These are phyloP conservation scores for Zalaria obscura DNA, from an alignment of 2,329 filamentous ascomycete genomes.

Conservation along the genomic window DNA sequence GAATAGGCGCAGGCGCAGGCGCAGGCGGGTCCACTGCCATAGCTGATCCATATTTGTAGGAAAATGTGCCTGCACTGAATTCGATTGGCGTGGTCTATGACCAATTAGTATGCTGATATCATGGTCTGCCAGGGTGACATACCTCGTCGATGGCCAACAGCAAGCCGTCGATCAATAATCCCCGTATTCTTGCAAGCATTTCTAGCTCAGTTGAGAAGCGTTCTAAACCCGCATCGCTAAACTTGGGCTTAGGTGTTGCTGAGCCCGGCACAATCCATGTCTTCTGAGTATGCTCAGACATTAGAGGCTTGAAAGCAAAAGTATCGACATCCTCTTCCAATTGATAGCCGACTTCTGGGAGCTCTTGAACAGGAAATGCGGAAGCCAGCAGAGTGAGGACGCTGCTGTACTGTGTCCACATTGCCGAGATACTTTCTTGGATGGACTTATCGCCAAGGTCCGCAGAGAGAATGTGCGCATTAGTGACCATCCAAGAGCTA, in stretches of 20 bases:
- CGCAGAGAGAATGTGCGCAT: conserved; percentile 39
- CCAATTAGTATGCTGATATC: no score
- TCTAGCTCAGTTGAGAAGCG: conserved; percentile 45
- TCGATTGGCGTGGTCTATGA: no score
- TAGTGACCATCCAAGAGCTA: conserved; percentile 51
- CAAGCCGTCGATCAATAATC: conserved; percentile 38
- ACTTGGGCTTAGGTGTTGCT: conserved; percentile 34
- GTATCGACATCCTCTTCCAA: conserved; percentile 55
- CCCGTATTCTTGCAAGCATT: conserved; percentile 49
- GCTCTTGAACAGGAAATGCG: conserved; percentile 42
- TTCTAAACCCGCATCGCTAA: conserved; percentile 34
- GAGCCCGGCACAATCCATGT: conserved; percentile 36
- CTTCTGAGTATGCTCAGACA: conserved; percentile 32
- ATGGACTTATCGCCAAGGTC: conserved; percentile 39
- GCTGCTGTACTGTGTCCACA: conserved; percentile 54
- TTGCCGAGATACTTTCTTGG: conserved; percentile 42
- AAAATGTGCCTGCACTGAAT: no score
- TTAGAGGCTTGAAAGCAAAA: conserved; percentile 49
- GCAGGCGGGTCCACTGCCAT: no score
- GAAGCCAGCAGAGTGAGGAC: conserved; percentile 45
- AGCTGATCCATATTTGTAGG: no score
- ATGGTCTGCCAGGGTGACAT: background rate
- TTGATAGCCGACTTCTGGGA: conserved; percentile 46
- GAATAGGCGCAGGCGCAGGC: no score
- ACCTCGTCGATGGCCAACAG: conserved; percentile 28